These are phyloP conservation scores for Alternaria conjuncta DNA, from an alignment of 2,329 filamentous ascomycete genomes.

Conservation along the genomic window DNA sequence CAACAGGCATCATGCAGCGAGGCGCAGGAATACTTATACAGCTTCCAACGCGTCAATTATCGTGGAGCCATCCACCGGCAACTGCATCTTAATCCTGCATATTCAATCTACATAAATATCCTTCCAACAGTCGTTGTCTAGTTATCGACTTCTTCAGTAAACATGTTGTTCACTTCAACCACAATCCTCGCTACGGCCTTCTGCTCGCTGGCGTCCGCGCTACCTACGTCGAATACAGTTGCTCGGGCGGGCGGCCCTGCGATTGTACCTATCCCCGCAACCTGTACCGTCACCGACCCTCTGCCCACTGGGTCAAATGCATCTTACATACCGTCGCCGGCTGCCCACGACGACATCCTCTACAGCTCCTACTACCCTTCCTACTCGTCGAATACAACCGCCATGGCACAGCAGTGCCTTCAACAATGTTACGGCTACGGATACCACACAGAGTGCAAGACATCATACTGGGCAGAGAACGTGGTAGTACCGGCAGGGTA, in stretches of 20 bases:
- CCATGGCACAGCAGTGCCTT: constrained; percentile 43
- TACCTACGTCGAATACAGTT: constrained; percentile 1
- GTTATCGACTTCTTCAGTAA: background rate
- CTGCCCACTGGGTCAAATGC: constrained; percentile 17
- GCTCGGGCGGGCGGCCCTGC: constrained; percentile 46
- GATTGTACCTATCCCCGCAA: constrained; percentile 40
- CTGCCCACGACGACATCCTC: constrained; percentile 26
- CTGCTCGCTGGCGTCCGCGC: constrained; percentile 7
- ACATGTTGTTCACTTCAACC: constrained; percentile 4
- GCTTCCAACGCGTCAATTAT: background rate
- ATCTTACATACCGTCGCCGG: constrained; percentile 33
- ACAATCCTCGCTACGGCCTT: background rate
- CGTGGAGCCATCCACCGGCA: background rate
- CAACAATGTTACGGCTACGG: constrained; percentile 53
- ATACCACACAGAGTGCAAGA: constrained; percentile 42
- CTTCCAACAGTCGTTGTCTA: background rate
- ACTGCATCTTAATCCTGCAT: background rate
- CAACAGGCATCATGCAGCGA: background rate
- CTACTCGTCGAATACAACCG: constrained; percentile 31
- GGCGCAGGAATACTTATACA: constrained; percentile 4
- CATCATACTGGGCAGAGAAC: constrained; percentile 47
- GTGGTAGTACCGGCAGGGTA: constrained; percentile 45
- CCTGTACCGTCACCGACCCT: constrained; percentile 45
- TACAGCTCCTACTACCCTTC: constrained; percentile 46
- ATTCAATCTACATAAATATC: background rate